Evolutionary conservation across 495 filamentous ascomycete genomes (phyloP), one percentile per base, ranked within the genome.

Genomic region (Penicillium odoratum): DNA sequence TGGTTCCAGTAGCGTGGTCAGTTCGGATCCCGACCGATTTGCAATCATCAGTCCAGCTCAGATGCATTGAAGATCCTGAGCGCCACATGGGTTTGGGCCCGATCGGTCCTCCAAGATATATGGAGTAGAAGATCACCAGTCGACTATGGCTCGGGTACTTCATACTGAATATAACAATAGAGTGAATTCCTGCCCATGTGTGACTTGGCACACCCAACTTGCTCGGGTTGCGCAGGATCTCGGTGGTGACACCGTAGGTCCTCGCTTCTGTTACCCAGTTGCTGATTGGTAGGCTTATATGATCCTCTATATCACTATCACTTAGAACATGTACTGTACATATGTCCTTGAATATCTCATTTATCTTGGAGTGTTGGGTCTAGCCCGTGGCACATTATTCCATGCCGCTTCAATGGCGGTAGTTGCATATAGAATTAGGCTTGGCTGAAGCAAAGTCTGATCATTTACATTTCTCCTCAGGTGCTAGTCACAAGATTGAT

Each of bases 51-150:
- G 51, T 51, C 50, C 43, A 25, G 21, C 44, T 45, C 49, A 10
- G 34, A 49, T 59, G 28, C 29, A 59, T 15, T 38, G 57, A 38
- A 44, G 57, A 59, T 59, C 51, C 10, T 13, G 5, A 28, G 51
- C 16, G 44, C 50, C 50, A 53, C 57, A 58, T 58, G 49, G 55
- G 28, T 15, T 48, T 31, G 46, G 46, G 25, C 46, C 28, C 46
- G 46, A 48, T 33, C 28, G 11, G 46, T 16, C 7, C 28, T n/a
- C 26, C 26, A 48, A 33, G 28, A 15, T 16, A 48, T 28, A 30
- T 48, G 13, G 13, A 5, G 38, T 40, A 16, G 13, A 40, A n/a
- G 13, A 40, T 16, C 38, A 40, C 15, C 13, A 40, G 38, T 40
- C 15, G 13, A 5, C 4, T 0, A 16, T n/a, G 5, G n/a, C 38